Base-by-base conservation (phyloP, 495 filamentous ascomycete species). In the Aspergillus nanangensis region DNA sequence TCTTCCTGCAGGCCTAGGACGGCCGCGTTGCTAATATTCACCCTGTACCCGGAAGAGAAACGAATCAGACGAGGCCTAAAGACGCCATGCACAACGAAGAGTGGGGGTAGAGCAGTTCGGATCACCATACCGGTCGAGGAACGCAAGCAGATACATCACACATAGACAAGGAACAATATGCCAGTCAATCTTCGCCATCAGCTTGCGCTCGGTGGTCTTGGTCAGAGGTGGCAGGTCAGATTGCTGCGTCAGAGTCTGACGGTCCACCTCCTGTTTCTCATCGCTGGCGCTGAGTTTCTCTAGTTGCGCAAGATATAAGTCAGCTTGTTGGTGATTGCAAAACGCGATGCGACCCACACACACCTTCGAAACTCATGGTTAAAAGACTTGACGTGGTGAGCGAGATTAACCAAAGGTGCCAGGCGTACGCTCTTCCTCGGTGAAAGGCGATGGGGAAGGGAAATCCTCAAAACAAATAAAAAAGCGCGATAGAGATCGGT, bases 81-180 rank as follows among this genome's bases (percentile, higher is more conserved):
- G 11, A 21, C 19, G 14, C 14, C 13, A 19, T 21, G 8, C 11
- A 5, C 7, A 29, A 29, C 25, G 25, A 11, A 11, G 20, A 22
- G 37, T 19, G 39, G 50, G n/a, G n/a, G n/a, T n/a, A n/a, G n/a
- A n/a, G n/a, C n/a, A n/a, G n/a, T n/a, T n/a, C n/a, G n/a, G n/a
- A n/a, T n/a, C n/a, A n/a, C n/a, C 70, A 48, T 72, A 82, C 80
- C 89, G 77, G 66, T 95, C 90, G 31, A 96, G 65, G 62, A 96
- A 96, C 38, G 90, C 90, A 22, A 95, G 71, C 14, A 94, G 69
- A 57, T 95, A 96, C 57, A 96, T 65, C 25, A 95, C 70, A 57
- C 83, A 88, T 35, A 96, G 67, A 52, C 85, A 87, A 0, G 91
- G 91, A 37, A 97, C 72, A 21, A 96, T 74, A 53, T 83, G 82